Conservation (phyloP, 192 early-diverging fungal species). For the Coemansia reversa region DNA sequence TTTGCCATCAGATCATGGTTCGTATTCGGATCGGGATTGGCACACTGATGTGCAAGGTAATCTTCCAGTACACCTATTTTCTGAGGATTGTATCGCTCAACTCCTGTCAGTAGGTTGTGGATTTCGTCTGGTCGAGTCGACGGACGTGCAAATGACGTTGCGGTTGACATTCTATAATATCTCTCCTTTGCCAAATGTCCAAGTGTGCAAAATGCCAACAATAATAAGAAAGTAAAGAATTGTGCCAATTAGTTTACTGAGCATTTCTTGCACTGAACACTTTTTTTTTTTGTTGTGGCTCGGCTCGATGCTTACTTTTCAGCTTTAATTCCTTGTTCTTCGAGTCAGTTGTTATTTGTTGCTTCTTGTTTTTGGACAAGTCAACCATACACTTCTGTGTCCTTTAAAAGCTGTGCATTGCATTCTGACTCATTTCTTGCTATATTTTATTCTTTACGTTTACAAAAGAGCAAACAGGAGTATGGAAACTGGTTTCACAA, state of each 20-base stretch:
- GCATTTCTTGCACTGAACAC: not conserved
- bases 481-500: slow-evolving; percentile 36
- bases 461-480: not conserved
- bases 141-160: slow-evolving; percentile 41
- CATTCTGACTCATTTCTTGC: slow-evolving; percentile 5
- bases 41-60: slow-evolving; percentile 78
- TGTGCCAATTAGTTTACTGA: not conserved
- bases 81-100: slow-evolving; percentile 90
- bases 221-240: not conserved
- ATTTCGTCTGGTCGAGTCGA: slow-evolving; percentile 68
- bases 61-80: slow-evolving; percentile 81
- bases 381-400: not conserved
- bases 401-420: not conserved
- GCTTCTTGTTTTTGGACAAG: not conserved
- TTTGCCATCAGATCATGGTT: slow-evolving; percentile 87
- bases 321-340: not conserved
- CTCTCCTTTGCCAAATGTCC: not conserved
- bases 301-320: slow-evolving; percentile 2
- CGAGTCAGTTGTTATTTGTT: not conserved
- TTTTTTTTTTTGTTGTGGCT: slow-evolving; percentile 7
- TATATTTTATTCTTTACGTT: not conserved
- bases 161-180: slow-evolving; percentile 13
- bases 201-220: slow-evolving; percentile 4
- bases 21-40: slow-evolving; percentile 59
- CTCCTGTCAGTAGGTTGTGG: slow-evolving; percentile 70